phyloP scores from a whole-genome alignment of 306 rosid species.

The Carpinus fangiana region DNA sequence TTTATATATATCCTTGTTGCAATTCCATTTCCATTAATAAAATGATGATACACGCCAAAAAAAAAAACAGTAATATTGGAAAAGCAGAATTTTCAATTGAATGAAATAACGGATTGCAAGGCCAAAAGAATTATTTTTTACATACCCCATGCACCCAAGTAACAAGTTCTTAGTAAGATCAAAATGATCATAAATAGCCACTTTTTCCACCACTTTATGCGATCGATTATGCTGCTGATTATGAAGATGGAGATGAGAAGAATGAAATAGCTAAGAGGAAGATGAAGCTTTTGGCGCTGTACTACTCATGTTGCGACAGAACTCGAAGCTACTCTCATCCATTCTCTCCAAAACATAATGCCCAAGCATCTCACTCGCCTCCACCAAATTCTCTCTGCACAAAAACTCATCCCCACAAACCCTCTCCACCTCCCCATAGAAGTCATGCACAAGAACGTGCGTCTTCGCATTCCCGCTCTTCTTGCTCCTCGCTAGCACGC shows the following conservation, averaged over 20 bases:
- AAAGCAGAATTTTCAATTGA: constrained; percentile 33
- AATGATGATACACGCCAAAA: too few species aligned
- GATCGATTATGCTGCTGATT: constrained; percentile 27
- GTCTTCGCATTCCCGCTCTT: constrained; percentile 88
- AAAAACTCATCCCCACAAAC: constrained; percentile 78
- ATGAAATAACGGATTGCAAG: constrained; percentile 35
- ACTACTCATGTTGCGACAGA: constrained; percentile 46
- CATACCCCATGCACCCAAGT: constrained; percentile 26
- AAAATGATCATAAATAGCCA: constrained; percentile 53
- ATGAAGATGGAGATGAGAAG: not conserved
- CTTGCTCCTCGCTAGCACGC: constrained; percentile 84
- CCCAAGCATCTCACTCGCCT: constrained; percentile 58
- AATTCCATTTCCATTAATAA: too few species aligned
- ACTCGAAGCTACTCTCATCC: constrained; percentile 73
- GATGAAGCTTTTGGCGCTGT: constrained; percentile 30
- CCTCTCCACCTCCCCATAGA: constrained; percentile 55
- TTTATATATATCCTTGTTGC: too few species aligned
- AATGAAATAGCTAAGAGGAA: constrained; percentile 14
- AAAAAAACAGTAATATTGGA: constrained; percentile 18
- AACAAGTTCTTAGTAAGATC: constrained; percentile 26
- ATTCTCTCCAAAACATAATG: constrained; percentile 83
- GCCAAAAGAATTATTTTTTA: constrained; percentile 59
- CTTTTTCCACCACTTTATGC: constrained; percentile 15
- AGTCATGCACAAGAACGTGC: constrained; percentile 86
- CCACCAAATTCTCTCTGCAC: constrained; percentile 80